Conservation (phyloP, 805 yeast genomes). For the Candida vaughaniae region DNA sequence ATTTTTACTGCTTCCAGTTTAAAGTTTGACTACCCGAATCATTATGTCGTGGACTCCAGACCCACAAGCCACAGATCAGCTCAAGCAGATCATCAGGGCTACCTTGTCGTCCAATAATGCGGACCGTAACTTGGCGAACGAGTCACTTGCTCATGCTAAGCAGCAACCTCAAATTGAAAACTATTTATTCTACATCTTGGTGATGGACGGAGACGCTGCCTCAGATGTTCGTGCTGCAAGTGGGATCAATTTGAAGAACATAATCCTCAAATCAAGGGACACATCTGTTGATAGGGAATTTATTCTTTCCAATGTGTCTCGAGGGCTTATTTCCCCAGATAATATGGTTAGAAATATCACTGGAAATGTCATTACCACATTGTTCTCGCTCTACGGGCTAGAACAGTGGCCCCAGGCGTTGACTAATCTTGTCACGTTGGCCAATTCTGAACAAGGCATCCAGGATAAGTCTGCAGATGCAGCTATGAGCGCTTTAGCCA, state of each 20-base stretch:
- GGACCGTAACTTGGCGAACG: slow-evolving; percentile 66
- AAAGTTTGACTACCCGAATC: background rate
- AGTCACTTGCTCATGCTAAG: slow-evolving; percentile 68
- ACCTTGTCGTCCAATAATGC: slow-evolving; percentile 60
- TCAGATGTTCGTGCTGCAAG: slow-evolving; percentile 79
- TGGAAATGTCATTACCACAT: slow-evolving; percentile 84
- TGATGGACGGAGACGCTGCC: slow-evolving; percentile 47
- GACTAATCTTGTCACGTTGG: slow-evolving; percentile 64
- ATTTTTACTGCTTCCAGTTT: background rate
- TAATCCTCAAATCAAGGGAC: slow-evolving; percentile 38
- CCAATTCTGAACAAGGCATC: slow-evolving; percentile 31
- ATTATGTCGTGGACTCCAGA: slow-evolving; percentile 69
- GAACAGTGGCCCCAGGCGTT: slow-evolving; percentile 72
- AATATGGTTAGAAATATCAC: slow-evolving; percentile 80
- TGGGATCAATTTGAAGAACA: slow-evolving; percentile 81
- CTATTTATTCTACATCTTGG: slow-evolving; percentile 70
- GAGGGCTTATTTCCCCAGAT: slow-evolving; percentile 56
- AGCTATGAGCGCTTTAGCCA: slow-evolving; percentile 76
- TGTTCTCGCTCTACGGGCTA: slow-evolving; percentile 69
- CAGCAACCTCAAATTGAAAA: slow-evolving; percentile 75
- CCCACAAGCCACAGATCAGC: slow-evolving; percentile 57
- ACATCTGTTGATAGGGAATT: slow-evolving; percentile 28
- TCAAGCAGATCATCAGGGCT: slow-evolving; percentile 65
- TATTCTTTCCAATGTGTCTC: slow-evolving; percentile 44
- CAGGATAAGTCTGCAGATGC: slow-evolving; percentile 54